A percentile compares a stretch with the other conserved stretches of the same genome.
These are phyloP conservation scores for Strobilomyces echinocephalus DNA, from an alignment of 768 basidiomycete genomes.

Conservation along the genomic window DNA sequence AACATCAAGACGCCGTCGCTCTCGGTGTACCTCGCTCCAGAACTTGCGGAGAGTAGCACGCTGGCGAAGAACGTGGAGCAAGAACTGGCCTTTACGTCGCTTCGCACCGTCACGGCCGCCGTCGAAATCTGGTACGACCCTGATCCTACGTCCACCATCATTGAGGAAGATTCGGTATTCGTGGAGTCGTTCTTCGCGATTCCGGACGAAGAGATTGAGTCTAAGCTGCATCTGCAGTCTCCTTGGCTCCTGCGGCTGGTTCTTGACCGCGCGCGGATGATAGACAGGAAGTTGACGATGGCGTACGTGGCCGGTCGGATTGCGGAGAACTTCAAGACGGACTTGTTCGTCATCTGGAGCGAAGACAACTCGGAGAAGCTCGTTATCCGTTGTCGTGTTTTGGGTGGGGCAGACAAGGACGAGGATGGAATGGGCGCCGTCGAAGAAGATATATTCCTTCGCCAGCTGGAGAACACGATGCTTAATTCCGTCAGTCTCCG, in stretches of 20 bases:
- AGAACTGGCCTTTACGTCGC: conserved; percentile 88
- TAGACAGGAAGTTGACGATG: conserved; percentile 95
- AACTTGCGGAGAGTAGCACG: conserved; percentile 55
- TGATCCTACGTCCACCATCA: conserved; percentile 83
- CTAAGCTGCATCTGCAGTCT: conserved; percentile 86
- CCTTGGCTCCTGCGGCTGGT: conserved; percentile 97
- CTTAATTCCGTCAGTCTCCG: conserved; percentile 91
- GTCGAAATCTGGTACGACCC: conserved; percentile 99
- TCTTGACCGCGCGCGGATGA: conserved; percentile 95
- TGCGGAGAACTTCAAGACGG: conserved; percentile 90
- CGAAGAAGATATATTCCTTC: conserved; percentile 94
- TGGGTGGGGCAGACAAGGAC: conserved; percentile 80
- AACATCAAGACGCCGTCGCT: conserved; percentile 98
- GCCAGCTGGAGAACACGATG: conserved; percentile 95
- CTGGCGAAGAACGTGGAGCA: conserved; percentile 88
- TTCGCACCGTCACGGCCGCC: conserved; percentile 89
- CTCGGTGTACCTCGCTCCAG: conserved; percentile 81
- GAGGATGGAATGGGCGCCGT: conserved; percentile 69
- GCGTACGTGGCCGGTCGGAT: conserved; percentile 90
- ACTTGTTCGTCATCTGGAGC: conserved; percentile 97
- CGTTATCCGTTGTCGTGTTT: conserved; percentile 91
- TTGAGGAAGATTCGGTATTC: conserved; percentile 93
- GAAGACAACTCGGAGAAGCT: conserved; percentile 99
- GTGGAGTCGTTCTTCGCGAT: conserved; percentile 99
- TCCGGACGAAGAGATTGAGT: conserved; percentile 93